Evolutionary conservation across 192 early-diverging fungal genomes (phyloP).

Genomic region (Podochytrium sp.): DNA sequence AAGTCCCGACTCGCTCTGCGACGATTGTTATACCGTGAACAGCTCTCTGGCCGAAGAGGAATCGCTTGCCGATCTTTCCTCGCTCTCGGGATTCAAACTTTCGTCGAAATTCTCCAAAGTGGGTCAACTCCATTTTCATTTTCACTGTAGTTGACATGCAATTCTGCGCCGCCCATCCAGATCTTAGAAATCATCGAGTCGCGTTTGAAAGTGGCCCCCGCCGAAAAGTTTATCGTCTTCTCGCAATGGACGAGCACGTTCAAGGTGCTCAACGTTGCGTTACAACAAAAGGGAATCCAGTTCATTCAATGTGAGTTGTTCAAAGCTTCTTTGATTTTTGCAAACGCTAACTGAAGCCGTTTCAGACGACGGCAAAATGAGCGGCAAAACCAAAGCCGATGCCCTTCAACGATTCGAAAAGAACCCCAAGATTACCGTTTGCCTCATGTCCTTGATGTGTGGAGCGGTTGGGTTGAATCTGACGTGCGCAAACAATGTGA

Average conservation of each 20-base stretch:
- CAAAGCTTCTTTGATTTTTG: neutral
- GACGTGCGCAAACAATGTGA: constrained; percentile 42
- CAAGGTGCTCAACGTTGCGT: constrained; percentile 33
- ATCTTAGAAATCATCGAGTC: constrained; percentile 13
- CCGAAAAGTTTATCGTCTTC: constrained; percentile 83
- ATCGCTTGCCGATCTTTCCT: neutral
- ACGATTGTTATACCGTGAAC: neutral
- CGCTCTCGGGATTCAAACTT: neutral
- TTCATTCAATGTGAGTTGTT: constrained; percentile 12
- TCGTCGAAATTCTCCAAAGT: constrained; percentile 15
- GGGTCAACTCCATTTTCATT: neutral
- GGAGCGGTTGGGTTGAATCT: constrained; percentile 47
- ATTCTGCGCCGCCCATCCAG: neutral
- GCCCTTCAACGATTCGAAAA: constrained; percentile 11
- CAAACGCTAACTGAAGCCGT: neutral
- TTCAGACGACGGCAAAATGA: constrained; percentile 36
- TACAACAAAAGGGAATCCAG: neutral
- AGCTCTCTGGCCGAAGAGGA: neutral
- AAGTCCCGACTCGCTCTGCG: too few relatives aligned
- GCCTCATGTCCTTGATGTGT: constrained; percentile 41
- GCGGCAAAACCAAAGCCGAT: neutral
- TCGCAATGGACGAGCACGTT: constrained; percentile 84
- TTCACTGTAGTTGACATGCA: neutral
- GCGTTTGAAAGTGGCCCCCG: constrained; percentile 8
- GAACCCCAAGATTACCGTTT: constrained; percentile 11